Evolutionary conservation across 2,329 filamentous ascomycete genomes (phyloP).

Genomic region (Xylariaceae sp.): DNA sequence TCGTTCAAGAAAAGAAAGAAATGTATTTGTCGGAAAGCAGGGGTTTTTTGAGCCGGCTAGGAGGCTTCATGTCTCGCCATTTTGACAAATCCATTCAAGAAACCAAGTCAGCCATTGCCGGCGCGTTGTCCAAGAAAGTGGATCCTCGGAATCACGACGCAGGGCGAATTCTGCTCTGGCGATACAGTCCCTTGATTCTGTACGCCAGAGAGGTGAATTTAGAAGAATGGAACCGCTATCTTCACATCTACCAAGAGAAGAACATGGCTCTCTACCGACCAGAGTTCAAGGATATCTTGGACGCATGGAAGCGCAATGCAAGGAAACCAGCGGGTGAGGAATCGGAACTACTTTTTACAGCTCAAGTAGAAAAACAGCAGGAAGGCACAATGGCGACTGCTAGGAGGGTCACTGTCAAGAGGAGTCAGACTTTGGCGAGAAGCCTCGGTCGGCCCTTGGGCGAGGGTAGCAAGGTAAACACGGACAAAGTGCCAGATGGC

Average conservation of each 20-base stretch:
- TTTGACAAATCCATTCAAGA: constrained; percentile 79
- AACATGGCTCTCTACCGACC: constrained; percentile 79
- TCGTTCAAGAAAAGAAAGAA: constrained; percentile 92
- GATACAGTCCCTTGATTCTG: constrained; percentile 84
- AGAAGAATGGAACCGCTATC: constrained; percentile 79
- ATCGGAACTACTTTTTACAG: constrained; percentile 84
- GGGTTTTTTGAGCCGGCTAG: constrained; percentile 78
- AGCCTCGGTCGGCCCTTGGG: constrained; percentile 72
- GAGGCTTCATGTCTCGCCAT: constrained; percentile 80
- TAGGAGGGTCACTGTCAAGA: constrained; percentile 90
- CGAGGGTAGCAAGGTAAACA: constrained; percentile 60
- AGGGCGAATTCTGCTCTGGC: constrained; percentile 79
- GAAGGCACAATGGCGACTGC: constrained; percentile 77
- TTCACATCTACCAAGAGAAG: constrained; percentile 81
- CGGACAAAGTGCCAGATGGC: constrained; percentile 67
- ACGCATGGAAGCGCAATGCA: constrained; percentile 80
- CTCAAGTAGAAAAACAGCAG: constrained; percentile 82
- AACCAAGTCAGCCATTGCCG: constrained; percentile 69
- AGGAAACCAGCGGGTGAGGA: constrained; percentile 80
- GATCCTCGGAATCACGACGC: constrained; percentile 74
- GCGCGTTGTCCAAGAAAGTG: constrained; percentile 68
- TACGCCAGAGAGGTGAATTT: constrained; percentile 87
- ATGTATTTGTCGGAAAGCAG: constrained; percentile 80
- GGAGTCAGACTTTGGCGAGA: constrained; percentile 85
- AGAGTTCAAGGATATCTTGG: constrained; percentile 79